Evolutionary conservation across 306 rosid genomes (phyloP).

Genomic region (Quercus gilva): DNA sequence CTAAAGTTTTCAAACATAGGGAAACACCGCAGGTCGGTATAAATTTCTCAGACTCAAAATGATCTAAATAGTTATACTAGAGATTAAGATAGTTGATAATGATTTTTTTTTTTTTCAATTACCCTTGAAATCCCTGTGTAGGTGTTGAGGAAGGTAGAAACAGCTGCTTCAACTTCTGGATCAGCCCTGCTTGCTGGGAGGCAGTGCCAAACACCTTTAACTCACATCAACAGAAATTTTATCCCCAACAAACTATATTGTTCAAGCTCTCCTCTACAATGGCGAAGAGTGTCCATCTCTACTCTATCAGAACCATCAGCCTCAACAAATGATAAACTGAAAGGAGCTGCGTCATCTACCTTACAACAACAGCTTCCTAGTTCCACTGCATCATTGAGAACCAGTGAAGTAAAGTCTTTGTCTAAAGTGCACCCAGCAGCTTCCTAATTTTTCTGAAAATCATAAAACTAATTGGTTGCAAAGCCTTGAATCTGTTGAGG

Average conservation of each 20-base stretch:
- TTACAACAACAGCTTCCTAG: neutral
- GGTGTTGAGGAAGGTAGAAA: constrained; percentile 18
- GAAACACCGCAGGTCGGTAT: neutral
- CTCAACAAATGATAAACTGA: neutral
- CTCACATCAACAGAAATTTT: neutral
- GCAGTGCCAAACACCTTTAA: neutral
- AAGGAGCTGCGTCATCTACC: neutral
- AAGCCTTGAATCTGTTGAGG: neutral
- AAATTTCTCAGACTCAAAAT: neutral
- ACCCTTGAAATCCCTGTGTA: neutral
- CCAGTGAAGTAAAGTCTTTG: neutral
- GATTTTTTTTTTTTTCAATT: neutral
- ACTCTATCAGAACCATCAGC: neutral
- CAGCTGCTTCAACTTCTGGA: constrained; percentile 4
- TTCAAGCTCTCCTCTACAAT: neutral
- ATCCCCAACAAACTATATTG: neutral
- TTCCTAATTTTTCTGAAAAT: neutral
- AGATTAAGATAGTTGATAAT: neutral
- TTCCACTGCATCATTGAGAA: neutral
- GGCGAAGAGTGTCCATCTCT: neutral
- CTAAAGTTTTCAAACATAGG: neutral
- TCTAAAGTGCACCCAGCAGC: neutral
- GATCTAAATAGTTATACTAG: neutral
- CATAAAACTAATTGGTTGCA: neutral
- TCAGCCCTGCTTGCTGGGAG: constrained; percentile 5